Evolutionary conservation across 345 rosid genomes (phyloP).

Genomic region (Ricinus communis): DNA sequence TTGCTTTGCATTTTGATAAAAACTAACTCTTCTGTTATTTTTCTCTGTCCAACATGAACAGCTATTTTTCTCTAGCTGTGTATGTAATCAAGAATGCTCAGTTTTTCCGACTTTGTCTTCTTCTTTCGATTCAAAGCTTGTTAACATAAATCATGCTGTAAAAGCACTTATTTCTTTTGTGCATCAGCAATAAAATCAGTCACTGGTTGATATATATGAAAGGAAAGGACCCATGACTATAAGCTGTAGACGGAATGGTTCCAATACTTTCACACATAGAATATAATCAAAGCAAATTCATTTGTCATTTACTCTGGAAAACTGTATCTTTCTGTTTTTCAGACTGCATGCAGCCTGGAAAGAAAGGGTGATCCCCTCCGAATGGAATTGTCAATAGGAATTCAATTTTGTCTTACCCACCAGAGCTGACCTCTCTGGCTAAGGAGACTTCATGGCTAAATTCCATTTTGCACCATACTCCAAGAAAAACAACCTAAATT

Average conservation of each 20-base stretch:
- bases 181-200: no score
- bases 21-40: no score
- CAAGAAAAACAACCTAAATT: neutral
- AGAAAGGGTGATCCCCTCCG: neutral
- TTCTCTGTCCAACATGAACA: no score
- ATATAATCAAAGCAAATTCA: no score
- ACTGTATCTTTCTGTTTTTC: neutral
- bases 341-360: neutral
- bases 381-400: neutral
- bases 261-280: neutral
- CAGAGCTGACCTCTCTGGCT: neutral
- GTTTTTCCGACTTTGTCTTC: neutral
- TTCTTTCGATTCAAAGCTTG: no score
- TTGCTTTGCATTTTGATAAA: no score
- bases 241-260: no score
- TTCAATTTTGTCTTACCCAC: neutral
- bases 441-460: neutral
- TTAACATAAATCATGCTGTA: neutral
- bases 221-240: no score
- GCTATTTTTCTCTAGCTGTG: no score
- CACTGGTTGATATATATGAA: no score
- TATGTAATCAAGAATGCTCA: neutral
- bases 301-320: conserved; percentile 5
- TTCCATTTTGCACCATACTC: neutral
- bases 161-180: neutral